phyloP scores from a whole-genome alignment of 2,329 filamentous ascomycete species.

The Geosmithia morbida region DNA sequence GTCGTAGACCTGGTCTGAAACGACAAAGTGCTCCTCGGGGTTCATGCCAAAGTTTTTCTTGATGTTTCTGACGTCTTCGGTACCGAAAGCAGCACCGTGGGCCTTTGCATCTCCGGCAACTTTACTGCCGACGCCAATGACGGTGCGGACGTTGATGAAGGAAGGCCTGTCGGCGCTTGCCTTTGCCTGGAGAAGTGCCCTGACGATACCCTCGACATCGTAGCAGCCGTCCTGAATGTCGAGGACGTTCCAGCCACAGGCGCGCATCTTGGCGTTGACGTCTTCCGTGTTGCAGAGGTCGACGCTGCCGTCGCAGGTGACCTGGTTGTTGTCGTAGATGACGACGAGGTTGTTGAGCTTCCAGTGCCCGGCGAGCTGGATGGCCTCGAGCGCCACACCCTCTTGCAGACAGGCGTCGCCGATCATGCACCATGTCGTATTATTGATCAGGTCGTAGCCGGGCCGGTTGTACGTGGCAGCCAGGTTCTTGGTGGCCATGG shows the following conservation, averaged over 20 bases:
- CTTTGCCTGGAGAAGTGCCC: constrained; percentile 28
- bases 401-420: constrained; percentile 45
- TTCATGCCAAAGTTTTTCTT: constrained; percentile 17
- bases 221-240: constrained; percentile 37
- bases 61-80: constrained; percentile 30
- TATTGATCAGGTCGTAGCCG: constrained; percentile 29
- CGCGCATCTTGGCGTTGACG: constrained; percentile 41
- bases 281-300: constrained; percentile 39
- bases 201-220: constrained; percentile 26
- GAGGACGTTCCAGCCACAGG: constrained; percentile 40
- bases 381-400: constrained; percentile 40
- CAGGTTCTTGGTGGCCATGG: constrained; percentile 41
- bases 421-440: constrained; percentile 40
- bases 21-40: constrained; percentile 18
- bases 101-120: constrained; percentile 35
- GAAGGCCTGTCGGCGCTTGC: constrained; percentile 31
- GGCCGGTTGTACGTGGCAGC: constrained; percentile 37
- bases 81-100: constrained; percentile 43
- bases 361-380: constrained; percentile 40
- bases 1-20: constrained; percentile 28
- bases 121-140: constrained; percentile 38
- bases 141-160: constrained; percentile 42
- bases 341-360: constrained; percentile 40
- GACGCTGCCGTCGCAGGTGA: constrained; percentile 43
- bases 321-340: constrained; percentile 47